Conservation (phyloP, 2,329 filamentous ascomycete genomes). For the Trichoderma sp. region DNA sequence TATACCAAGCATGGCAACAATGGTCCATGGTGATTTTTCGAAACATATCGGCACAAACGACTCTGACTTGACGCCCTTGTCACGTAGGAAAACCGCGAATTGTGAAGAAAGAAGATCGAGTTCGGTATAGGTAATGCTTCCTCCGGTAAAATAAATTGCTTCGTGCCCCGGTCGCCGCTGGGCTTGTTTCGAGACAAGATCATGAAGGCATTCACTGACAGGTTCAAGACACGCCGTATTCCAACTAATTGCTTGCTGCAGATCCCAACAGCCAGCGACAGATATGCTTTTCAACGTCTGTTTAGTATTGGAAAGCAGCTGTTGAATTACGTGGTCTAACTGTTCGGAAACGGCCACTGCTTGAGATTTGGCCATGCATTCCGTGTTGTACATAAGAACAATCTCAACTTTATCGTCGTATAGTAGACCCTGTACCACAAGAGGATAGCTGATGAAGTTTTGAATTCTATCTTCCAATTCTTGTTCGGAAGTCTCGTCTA, state of each 20-base stretch:
- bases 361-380: background rate
- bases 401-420: constrained; percentile 3
- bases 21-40: constrained; percentile 33
- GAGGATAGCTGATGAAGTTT: constrained; percentile 10
- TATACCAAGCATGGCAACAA: constrained; percentile 31
- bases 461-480: background rate
- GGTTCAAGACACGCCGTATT: background rate
- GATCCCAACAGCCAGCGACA: constrained; percentile 6
- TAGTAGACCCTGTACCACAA: background rate
- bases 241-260: background rate
- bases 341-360: background rate
- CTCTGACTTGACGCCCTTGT: constrained; percentile 26
- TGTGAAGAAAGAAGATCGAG: constrained; percentile 19
- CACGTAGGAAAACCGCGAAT: constrained; percentile 14
- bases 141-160: constrained; percentile 9
- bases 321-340: background rate
- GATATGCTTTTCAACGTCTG: background rate
- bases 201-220: background rate
- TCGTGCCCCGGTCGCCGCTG: background rate
- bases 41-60: constrained; percentile 31
- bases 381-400: constrained; percentile 3
- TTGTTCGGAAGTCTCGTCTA: background rate
- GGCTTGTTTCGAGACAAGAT: constrained; percentile 7
- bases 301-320: background rate
- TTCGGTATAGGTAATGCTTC: constrained; percentile 22